Percentiles rank a stretch among this genome's conserved stretches.
Conservation (phyloP, 331 rosid genomes). For the Rhamnella rubrinervis region DNA sequence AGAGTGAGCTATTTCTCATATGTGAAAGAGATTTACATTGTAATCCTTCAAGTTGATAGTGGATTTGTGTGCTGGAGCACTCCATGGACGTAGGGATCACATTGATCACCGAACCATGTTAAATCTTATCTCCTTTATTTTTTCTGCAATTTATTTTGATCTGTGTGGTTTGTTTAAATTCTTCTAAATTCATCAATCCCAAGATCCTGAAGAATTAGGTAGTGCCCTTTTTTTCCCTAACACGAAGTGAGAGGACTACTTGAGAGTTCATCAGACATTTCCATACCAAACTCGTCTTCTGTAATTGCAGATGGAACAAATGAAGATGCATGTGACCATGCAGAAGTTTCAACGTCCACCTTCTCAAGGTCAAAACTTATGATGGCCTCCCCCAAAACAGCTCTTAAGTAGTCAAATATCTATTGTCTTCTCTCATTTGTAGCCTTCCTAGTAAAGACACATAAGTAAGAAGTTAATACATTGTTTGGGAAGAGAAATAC, state of each 20-base stretch:
- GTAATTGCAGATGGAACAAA: slow-evolving; percentile 67
- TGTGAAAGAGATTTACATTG: too few species aligned
- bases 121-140: too few species aligned
- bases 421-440: slow-evolving; percentile 69
- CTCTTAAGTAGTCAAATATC: slow-evolving; percentile 45
- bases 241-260: slow-evolving; percentile 42
- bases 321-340: slow-evolving; percentile 58
- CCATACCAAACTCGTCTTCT: slow-evolving; percentile 54
- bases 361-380: slow-evolving; percentile 63
- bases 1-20: too few species aligned
- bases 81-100: too few species aligned
- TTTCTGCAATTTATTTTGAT: too few species aligned
- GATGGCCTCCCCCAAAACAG: slow-evolving; percentile 46
- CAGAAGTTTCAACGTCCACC: slow-evolving; percentile 58
- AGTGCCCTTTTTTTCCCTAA: too few species aligned
- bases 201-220: too few species aligned
- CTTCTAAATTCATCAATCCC: too few species aligned
- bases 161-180: too few species aligned
- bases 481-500: slow-evolving; percentile 10
- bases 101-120: too few species aligned
- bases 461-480: slow-evolving; percentile 21
- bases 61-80: too few species aligned
- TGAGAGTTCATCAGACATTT: slow-evolving; percentile 39
- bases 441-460: slow-evolving; percentile 60
- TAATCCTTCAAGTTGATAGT: too few species aligned